A percentile compares a stretch with the other conserved stretches of the same genome.
phyloP scores from a whole-genome alignment of 306 rosid genomes.

The Pterocarpus macrocarpus region DNA sequence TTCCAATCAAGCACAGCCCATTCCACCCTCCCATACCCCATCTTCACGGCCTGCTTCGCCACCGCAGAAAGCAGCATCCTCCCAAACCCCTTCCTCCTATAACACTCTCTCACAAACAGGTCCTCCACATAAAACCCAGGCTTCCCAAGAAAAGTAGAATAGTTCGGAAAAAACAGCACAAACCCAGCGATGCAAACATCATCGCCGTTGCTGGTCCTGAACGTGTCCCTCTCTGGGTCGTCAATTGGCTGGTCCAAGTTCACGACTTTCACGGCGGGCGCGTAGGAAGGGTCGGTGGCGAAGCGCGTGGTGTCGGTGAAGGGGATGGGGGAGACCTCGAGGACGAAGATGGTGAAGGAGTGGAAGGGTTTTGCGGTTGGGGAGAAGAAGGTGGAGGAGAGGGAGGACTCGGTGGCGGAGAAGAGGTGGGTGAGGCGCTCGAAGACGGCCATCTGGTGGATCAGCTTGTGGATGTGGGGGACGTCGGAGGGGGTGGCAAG shows the following conservation, averaged over 20 bases:
- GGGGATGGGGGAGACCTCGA: constrained; percentile 73
- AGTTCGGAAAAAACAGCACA: constrained; percentile 81
- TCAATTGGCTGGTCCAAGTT: constrained; percentile 66
- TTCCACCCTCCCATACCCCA: constrained; percentile 90
- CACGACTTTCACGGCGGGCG: constrained; percentile 41
- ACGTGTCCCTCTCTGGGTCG: constrained; percentile 65
- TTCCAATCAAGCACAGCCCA: constrained; percentile 97
- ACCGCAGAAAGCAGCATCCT: constrained; percentile 72
- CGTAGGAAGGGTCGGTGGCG: constrained; percentile 46
- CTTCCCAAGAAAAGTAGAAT: constrained; percentile 67
- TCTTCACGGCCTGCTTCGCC: constrained; percentile 87
- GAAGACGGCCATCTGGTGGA: constrained; percentile 85
- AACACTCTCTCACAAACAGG: constrained; percentile 80
- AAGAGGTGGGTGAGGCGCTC: constrained; percentile 73
- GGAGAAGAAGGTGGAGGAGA: constrained; percentile 71
- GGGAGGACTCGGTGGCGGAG: constrained; percentile 77
- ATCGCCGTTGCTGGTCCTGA: constrained; percentile 42
- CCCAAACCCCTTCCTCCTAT: constrained; percentile 83
- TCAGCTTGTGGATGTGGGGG: constrained; percentile 85
- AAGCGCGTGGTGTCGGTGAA: constrained; percentile 31
- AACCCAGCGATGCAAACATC: constrained; percentile 70
- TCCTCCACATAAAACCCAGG: constrained; percentile 89
- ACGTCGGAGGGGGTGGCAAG: constrained; percentile 70
- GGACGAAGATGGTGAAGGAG: constrained; percentile 82
- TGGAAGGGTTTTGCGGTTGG: constrained; percentile 62